Base-by-base conservation (phyloP, 495 filamentous ascomycete species). In the Penicillium atrosanguineum region DNA sequence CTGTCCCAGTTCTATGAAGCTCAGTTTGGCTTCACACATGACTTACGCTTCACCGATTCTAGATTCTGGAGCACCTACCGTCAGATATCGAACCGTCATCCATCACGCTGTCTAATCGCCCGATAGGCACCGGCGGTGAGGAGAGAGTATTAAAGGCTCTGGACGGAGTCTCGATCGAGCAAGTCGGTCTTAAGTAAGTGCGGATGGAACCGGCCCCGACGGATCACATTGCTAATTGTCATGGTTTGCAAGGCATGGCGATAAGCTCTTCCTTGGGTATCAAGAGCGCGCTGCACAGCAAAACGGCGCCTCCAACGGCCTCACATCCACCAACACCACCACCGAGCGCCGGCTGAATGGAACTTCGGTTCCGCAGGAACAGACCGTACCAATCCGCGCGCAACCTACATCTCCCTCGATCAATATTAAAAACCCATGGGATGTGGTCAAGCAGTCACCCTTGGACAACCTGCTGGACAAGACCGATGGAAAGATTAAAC, bases 351-450 rank as follows among this genome's bases (percentile, higher is more conserved):
- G 74, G 43, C 78, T 97, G 11, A 95, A 95, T 64, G 91, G 93
- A 23, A 79, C 85, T 20, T 83, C 91, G 5, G 82, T 95, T 16
- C 70, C 85, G 8, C 85, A 85, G 25, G 80, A 82, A 47, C 84
- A 90, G 61, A 79, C 87, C 46, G 64, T 84, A 14, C 81, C 87
- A 11, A 78, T 87, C 59, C 79, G 83, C 40, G 69, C 77, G 4
- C 81, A 82, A 39, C 69, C 81, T 41, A 72, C 70, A 4, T 83
- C 84, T 4, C 80, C 85, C 37, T 74, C 81, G 15, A 61, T 69
- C 36, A 76, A 80, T 25, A 87, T 90, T 57, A 90, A 89, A 66
- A 96, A 93, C 57, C 92, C 94, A 3, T 97, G 94, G 95, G 93
- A 97, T 56, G 80, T 84, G 14, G 89, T 97, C 6, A 79, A 84